phyloP scores from a whole-genome alignment of 805 yeast species.

The Wickerhamiella bombiphila region DNA sequence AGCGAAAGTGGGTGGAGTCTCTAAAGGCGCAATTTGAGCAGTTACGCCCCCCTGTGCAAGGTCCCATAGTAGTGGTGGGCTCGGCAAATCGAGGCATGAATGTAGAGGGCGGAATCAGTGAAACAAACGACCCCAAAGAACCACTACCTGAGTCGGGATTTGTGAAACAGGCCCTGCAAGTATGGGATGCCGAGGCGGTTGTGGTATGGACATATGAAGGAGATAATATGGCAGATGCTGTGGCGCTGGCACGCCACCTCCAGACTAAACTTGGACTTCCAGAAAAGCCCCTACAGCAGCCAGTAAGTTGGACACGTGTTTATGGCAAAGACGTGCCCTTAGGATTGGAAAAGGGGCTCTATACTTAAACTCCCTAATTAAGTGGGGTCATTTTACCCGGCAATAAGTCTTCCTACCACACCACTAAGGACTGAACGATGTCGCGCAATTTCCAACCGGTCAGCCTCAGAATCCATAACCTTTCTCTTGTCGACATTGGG shows the following conservation, averaged over 20 bases:
- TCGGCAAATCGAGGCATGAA: constrained; percentile 54
- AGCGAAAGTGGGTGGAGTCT: constrained; percentile 35
- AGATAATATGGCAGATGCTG: constrained; percentile 68
- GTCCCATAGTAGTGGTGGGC: constrained; percentile 35
- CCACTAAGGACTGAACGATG: constrained; percentile 43
- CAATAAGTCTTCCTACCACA: constrained; percentile 41
- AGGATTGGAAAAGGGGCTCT: constrained; percentile 67
- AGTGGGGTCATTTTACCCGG: not conserved
- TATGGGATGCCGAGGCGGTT: constrained; percentile 15
- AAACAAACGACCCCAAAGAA: constrained; percentile 5
- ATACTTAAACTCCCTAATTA: constrained; percentile 29
- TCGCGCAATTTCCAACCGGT: constrained; percentile 49
- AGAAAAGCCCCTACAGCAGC: constrained; percentile 23
- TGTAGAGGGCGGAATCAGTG: constrained; percentile 4
- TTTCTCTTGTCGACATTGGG: constrained; percentile 38
- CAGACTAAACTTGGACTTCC: constrained; percentile 20
- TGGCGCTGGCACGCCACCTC: constrained; percentile 30
- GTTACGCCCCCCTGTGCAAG: constrained; percentile 12
- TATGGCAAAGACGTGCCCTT: constrained; percentile 62
- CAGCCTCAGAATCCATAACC: constrained; percentile 54
- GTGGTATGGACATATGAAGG: constrained; percentile 73
- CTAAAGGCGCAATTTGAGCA: constrained; percentile 28
- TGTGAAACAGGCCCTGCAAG: constrained; percentile 17
- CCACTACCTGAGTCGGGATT: constrained; percentile 25
- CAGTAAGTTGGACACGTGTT: constrained; percentile 72